These are phyloP conservation scores for Debaryomyces psychrophilus DNA, from an alignment of 1,139 yeast species.

Conservation along the genomic window DNA sequence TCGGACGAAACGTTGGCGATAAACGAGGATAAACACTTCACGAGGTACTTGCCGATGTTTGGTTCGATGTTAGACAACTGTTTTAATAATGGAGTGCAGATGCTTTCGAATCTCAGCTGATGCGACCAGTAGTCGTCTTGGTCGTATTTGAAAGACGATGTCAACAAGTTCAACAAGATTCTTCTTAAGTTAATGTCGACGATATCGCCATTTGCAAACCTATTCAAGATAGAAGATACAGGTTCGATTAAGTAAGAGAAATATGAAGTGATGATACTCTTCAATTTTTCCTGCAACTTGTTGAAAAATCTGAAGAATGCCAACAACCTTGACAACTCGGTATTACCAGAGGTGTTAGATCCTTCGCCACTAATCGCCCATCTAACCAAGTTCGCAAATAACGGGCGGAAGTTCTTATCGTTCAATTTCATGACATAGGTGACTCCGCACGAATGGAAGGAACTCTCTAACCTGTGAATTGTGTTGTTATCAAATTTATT, in stretches of 20 bases:
- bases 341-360: slow-evolving; percentile 43
- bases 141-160: slow-evolving; percentile 82
- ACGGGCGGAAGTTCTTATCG: slow-evolving; percentile 90
- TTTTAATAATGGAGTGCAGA: slow-evolving; percentile 60
- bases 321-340: slow-evolving; percentile 57
- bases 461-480: slow-evolving; percentile 76
- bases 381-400: slow-evolving; percentile 82
- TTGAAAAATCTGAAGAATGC: slow-evolving; percentile 88
- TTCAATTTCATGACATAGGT: slow-evolving; percentile 85
- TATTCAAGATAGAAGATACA: slow-evolving; percentile 55
- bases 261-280: slow-evolving; percentile 85
- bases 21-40: slow-evolving; percentile 76
- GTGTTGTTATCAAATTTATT: slow-evolving; percentile 68
- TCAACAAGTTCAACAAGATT: slow-evolving; percentile 68
- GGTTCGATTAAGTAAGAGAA: slow-evolving; percentile 84
- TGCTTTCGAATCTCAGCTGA: slow-evolving; percentile 76
- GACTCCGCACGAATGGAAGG: slow-evolving; percentile 74
- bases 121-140: slow-evolving; percentile 95
- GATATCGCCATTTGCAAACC: slow-evolving; percentile 47
- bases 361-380: slow-evolving; percentile 93
- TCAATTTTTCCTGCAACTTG: slow-evolving; percentile 79
- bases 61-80: slow-evolving; percentile 73
- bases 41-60: slow-evolving; percentile 72
- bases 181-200: slow-evolving; percentile 65
- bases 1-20: slow-evolving; percentile 77